Conservation (phyloP, 1,139 yeast genomes). For the Suhomyces choctaworum region DNA sequence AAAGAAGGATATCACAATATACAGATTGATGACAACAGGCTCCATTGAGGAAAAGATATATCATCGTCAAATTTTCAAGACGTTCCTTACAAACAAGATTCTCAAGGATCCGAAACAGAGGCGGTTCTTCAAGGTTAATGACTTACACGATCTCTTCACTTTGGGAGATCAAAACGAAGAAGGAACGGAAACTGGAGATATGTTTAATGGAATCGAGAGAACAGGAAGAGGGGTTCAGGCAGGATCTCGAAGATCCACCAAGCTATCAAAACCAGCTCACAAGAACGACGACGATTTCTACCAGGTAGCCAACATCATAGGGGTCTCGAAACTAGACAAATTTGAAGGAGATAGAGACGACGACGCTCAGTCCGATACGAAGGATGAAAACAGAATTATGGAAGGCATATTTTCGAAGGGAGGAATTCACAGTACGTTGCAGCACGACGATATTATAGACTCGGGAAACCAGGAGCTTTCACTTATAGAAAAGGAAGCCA, state of each 20-base stretch:
- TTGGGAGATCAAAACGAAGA: constrained; percentile 72
- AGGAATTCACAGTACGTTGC: constrained; percentile 74
- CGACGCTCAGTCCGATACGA: constrained; percentile 24
- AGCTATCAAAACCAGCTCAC: constrained; percentile 27
- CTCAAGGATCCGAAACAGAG: constrained; percentile 94
- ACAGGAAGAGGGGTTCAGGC: constrained; percentile 22
- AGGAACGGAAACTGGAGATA: constrained; percentile 65
- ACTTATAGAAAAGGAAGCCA: constrained; percentile 74
- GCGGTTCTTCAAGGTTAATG: constrained; percentile 88
- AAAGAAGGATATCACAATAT: constrained; percentile 88
- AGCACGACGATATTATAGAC: constrained; percentile 76
- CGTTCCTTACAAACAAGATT: constrained; percentile 88
- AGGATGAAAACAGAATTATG: constrained; percentile 65
- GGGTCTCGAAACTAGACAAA: constrained; percentile 54
- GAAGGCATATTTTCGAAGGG: constrained; percentile 70
- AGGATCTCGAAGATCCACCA: constrained; percentile 23
- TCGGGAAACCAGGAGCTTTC: constrained; percentile 51
- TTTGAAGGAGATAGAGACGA: constrained; percentile 46
- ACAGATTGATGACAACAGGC: constrained; percentile 90
- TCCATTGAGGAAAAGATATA: constrained; percentile 95
- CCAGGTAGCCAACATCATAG: constrained; percentile 52
- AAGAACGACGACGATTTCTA: constrained; percentile 56
- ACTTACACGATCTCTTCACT: constrained; percentile 84
- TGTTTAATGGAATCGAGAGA: constrained; percentile 57
- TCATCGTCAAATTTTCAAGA: constrained; percentile 95